Percentiles rank a stretch among this genome's conserved stretches.
These are phyloP conservation scores for Hanseniaspora pseudoguilliermondii DNA, from an alignment of 805 yeast genomes.

Conservation along the genomic window DNA sequence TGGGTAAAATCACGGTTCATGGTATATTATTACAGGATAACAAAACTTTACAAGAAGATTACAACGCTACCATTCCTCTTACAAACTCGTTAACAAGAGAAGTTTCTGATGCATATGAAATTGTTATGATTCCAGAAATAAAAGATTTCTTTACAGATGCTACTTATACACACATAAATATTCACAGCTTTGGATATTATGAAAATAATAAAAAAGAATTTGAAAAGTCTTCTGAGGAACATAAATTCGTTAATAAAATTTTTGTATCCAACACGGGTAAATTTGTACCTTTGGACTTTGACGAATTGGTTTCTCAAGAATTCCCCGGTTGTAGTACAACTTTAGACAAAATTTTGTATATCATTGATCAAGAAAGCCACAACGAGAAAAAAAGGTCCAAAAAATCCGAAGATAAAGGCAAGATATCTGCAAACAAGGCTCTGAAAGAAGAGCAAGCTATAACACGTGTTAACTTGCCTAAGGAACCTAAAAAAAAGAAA, in stretches of 20 bases:
- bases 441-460: neutral
- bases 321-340: neutral
- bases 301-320: neutral
- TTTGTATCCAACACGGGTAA: neutral
- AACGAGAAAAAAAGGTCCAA: neutral
- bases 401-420: neutral
- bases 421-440: neutral
- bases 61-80: neutral
- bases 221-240: neutral
- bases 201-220: neutral
- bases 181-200: neutral
- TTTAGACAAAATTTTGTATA: neutral
- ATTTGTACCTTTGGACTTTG: neutral
- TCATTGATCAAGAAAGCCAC: neutral
- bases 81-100: neutral
- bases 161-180: neutral
- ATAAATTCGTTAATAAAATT: neutral
- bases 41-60: neutral
- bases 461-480: no score
- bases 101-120: neutral
- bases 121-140: constrained; percentile 8
- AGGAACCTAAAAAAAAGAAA: no score
- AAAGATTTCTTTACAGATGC: neutral
- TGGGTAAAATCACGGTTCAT: neutral
- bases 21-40: neutral